Evolutionary conservation across 1,284 basidiomycete species (phyloP).

Genomic region (Ceratobasidium sp.): DNA sequence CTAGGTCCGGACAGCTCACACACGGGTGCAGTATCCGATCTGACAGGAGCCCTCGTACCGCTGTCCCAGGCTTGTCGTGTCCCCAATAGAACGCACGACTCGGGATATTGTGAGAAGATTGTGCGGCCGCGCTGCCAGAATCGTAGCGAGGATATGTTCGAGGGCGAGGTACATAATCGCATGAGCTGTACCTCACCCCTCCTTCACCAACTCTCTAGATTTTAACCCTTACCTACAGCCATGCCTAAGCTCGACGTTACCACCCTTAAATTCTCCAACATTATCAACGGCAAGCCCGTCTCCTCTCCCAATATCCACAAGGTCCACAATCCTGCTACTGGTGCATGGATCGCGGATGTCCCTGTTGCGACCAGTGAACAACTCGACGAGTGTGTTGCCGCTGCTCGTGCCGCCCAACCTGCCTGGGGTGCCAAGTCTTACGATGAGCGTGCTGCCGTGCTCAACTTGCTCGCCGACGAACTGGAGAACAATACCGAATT

Average conservation of each 20-base stretch:
- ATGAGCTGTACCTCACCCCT: not conserved
- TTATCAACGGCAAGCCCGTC: slow-evolving; percentile 36
- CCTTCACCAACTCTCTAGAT: not conserved
- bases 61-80: not conserved
- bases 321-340: slow-evolving; percentile 23
- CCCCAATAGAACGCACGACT: not conserved
- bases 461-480: slow-evolving; percentile 30
- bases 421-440: slow-evolving; percentile 37
- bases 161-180: not conserved
- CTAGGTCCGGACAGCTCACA: not conserved
- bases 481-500: slow-evolving; percentile 18
- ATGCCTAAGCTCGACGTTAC: slow-evolving; percentile 37
- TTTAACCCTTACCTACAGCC: not conserved
- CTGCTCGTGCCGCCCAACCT: slow-evolving; percentile 26
- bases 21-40: not conserved
- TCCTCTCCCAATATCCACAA: not conserved
- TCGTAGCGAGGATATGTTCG: not conserved
- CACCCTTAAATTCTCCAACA: slow-evolving; percentile 21
- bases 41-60: not conserved
- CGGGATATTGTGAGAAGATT: not conserved
- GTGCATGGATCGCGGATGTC: slow-evolving; percentile 20
- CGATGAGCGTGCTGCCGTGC: slow-evolving; percentile 28
- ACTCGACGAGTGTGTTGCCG: slow-evolving; percentile 32
- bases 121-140: not conserved
- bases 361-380: slow-evolving; percentile 28